Percentiles rank a stretch among this genome's conserved stretches.
These are phyloP conservation scores for Teunomyces panamensis DNA, from an alignment of 805 yeast species.

Conservation along the genomic window DNA sequence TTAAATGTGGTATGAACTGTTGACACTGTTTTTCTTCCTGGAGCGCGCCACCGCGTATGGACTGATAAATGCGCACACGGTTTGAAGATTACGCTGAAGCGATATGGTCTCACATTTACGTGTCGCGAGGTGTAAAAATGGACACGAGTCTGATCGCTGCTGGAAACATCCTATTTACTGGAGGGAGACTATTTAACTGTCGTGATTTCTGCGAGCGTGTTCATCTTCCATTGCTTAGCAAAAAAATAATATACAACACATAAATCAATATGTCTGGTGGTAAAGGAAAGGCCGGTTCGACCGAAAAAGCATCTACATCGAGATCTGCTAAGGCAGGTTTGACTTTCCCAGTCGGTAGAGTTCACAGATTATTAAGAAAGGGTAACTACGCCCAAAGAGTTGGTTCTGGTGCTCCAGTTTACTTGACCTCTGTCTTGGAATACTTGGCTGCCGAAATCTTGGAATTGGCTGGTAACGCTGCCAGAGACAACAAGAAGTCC, in stretches of 20 bases:
- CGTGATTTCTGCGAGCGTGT: neutral
- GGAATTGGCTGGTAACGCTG: conserved; percentile 98
- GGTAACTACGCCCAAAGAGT: conserved; percentile 98
- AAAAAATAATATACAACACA: conserved; percentile 1
- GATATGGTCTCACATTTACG: neutral
- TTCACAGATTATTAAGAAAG: conserved; percentile 92
- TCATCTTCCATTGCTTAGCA: neutral
- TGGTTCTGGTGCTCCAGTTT: conserved; percentile 99
- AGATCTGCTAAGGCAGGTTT: conserved; percentile 99
- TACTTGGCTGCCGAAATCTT: conserved; percentile 97
- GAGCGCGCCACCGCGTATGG: conserved; percentile 2
- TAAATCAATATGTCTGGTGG: conserved; percentile 67
- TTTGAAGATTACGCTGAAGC: neutral
- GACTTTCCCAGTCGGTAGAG: conserved; percentile 99
- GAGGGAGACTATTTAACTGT: neutral
- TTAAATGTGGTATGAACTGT: neutral
- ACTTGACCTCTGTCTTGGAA: conserved; percentile 94
- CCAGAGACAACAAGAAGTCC: conserved; percentile 61
- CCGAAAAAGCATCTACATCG: conserved; percentile 91
- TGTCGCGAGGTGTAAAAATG: neutral
- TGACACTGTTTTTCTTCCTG: neutral
- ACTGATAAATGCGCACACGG: neutral
- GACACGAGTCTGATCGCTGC: neutral
- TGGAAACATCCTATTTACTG: neutral
- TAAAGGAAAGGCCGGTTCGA: conserved; percentile 87